Conservation (phyloP, 164 flowering plant species). For the Chloranthus sessilifolius region DNA sequence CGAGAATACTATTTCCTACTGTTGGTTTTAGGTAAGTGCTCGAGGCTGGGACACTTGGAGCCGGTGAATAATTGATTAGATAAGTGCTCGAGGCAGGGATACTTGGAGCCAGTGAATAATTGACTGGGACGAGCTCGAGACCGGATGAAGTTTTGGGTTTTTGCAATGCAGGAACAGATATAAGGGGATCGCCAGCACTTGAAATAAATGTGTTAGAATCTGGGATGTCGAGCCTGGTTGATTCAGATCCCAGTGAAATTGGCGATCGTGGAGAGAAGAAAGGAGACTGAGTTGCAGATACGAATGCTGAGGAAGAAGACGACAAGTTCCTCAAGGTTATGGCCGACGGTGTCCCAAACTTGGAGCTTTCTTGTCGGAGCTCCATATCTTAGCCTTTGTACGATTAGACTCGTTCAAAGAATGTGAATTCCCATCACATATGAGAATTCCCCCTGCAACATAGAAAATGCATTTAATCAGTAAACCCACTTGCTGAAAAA, state of each 20-base stretch:
- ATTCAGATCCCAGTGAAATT: conserved; percentile 39
- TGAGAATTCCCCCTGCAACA: conserved; percentile 21
- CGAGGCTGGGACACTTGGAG: conserved; percentile 23
- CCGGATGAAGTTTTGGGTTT: conserved; percentile 26
- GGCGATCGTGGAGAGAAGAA: conserved; percentile 89
- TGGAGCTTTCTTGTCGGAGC: conserved; percentile 55
- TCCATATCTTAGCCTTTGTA: conserved; percentile 53
- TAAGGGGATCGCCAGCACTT: conserved; percentile 17
- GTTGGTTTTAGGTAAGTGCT: conserved; percentile 27
- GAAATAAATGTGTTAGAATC: conserved; percentile 17
- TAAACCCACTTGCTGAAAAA: not conserved
- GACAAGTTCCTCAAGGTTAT: conserved; percentile 66
- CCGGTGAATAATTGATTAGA: conserved; percentile 24
- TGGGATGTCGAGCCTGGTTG: conserved; percentile 29
- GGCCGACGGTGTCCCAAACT: conserved; percentile 36
- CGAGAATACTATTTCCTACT: conserved; percentile 8
- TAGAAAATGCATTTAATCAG: conserved; percentile 13
- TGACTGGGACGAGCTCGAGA: conserved; percentile 20
- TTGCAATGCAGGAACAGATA: conserved; percentile 21
- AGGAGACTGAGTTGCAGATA: conserved; percentile 87
- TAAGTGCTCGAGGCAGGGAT: conserved; percentile 24
- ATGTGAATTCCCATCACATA: conserved; percentile 20
- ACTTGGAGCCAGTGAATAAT: conserved; percentile 23
- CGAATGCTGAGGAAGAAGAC: conserved; percentile 83
- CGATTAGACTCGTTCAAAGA: conserved; percentile 9